Base-by-base conservation (phyloP, 306 rosid genomes). In the Castanea mollissima region DNA sequence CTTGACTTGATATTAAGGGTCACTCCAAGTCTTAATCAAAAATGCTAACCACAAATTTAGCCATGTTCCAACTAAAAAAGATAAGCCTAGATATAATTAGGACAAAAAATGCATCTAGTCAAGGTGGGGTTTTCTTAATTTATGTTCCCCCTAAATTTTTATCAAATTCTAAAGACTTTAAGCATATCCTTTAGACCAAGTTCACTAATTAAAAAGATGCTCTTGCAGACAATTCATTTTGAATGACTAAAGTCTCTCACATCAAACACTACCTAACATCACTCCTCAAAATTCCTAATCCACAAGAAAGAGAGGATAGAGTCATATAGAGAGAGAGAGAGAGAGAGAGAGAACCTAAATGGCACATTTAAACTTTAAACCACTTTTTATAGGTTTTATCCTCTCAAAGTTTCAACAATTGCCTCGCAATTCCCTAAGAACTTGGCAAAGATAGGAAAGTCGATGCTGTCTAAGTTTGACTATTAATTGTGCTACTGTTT, bases 131-230 rank as follows among this genome's bases (percentile, higher is more conserved):
- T 55, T 31, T 75, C 79, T 83, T 63, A 54, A 34, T 71, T 55
- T 46, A 31, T 54, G 6, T 49, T 73, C 27, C 56, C 55, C 65
- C 27, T 27, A 49, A 49, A 41, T 41, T 41, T 49, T 3, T 49
- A 49, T 9, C 18, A 67, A 44, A 79, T 73, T 62, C 51, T 52
- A 63, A 35, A 54, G 60, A 73, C 46, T 15, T 29, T 55, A 38
- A 60, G 69, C 25, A 52, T 64, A 49, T 65, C 9, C 70, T 13
- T 44, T 41, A 23, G 68, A 74, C 65, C 62, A 75, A 69, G 49
- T 69, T 74, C 80, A 68, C 69, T 60, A 56, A 75, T 55, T 67
- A 54, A 64, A 68, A 75, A 74, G 71, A 80, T 80, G 75, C 79
- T 75, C 29, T 23, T 35, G 13, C 1, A 78, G 51, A 31, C 55